Conservation (phyloP, 257 asterid genomes). For the Nicotiana sylvestris region DNA sequence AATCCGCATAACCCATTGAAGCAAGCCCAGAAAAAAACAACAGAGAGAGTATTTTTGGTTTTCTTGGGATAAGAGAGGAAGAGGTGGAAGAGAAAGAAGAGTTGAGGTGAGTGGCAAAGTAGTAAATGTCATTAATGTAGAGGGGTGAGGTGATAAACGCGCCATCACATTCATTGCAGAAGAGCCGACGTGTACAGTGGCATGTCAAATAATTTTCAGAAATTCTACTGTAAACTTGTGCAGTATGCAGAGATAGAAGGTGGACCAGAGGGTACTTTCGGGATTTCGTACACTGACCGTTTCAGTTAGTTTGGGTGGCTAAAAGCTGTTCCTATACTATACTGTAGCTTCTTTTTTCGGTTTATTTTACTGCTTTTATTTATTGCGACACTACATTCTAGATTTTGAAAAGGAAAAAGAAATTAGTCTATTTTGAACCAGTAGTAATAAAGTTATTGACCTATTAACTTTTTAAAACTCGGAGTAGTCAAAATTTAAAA, state of each 20-base stretch:
- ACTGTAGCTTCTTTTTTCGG: not conserved
- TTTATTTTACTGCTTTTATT: not conserved
- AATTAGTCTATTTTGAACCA: not conserved
- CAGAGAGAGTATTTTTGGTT: not conserved
- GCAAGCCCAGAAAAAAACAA: not conserved
- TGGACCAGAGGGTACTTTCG: slow-evolving; percentile 22
- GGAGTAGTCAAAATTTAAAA: not conserved
- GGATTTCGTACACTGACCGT: slow-evolving; percentile 30
- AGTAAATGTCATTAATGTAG: slow-evolving; percentile 54
- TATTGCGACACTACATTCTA: not conserved
- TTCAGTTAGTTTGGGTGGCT: slow-evolving; percentile 26
- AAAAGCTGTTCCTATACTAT: not conserved
- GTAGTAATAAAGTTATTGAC: not conserved
- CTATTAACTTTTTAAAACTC: not conserved
- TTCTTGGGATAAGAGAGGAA: slow-evolving; percentile 20
- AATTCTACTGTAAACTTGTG: slow-evolving; percentile 24
- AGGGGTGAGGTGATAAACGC: slow-evolving; percentile 29
- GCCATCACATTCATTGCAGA: slow-evolving; percentile 34
- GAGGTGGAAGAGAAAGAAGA: not conserved
- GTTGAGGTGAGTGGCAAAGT: slow-evolving; percentile 28
- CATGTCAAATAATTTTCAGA: slow-evolving; percentile 5
- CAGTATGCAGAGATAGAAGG: not conserved
- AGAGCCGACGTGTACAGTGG: not conserved
- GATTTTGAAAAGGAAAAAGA: not conserved
- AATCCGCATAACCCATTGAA: slow-evolving; percentile 33